These are phyloP conservation scores for Linnemannia zychae DNA, from an alignment of 192 early-diverging fungal genomes.

Conservation along the genomic window DNA sequence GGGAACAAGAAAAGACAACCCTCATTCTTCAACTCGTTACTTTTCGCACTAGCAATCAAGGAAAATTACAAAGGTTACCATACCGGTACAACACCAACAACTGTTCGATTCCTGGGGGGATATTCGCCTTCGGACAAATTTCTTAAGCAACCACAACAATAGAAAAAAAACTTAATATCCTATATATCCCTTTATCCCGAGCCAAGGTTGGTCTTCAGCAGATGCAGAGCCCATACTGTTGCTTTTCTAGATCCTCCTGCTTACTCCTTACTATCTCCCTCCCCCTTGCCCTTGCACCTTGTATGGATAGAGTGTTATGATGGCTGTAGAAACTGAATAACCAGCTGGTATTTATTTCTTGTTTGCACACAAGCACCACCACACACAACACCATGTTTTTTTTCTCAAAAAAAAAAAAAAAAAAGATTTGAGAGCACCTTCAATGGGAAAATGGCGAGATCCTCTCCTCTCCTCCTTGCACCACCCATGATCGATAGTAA, in stretches of 20 bases:
- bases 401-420: background rate
- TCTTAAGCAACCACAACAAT: constrained; percentile 2
- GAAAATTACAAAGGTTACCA: background rate
- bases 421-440: background rate
- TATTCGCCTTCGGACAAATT: background rate
- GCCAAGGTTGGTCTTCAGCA: constrained; percentile 4
- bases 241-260: background rate
- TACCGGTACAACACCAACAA: no score
- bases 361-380: background rate
- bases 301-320: no score
- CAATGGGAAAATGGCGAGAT: background rate
- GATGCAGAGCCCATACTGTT: background rate
- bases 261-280: no score
- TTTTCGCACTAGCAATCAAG: background rate
- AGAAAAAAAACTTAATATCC: background rate
- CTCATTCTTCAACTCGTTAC: background rate
- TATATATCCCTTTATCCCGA: background rate
- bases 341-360: background rate
- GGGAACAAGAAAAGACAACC: background rate
- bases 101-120: no score
- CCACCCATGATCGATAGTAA: no score
- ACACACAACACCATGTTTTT: background rate
- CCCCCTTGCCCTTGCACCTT: no score
- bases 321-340: no score
- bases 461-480: background rate